phyloP scores from a whole-genome alignment of 2,329 filamentous ascomycete genomes.

The Coniochaeta prunicola region DNA sequence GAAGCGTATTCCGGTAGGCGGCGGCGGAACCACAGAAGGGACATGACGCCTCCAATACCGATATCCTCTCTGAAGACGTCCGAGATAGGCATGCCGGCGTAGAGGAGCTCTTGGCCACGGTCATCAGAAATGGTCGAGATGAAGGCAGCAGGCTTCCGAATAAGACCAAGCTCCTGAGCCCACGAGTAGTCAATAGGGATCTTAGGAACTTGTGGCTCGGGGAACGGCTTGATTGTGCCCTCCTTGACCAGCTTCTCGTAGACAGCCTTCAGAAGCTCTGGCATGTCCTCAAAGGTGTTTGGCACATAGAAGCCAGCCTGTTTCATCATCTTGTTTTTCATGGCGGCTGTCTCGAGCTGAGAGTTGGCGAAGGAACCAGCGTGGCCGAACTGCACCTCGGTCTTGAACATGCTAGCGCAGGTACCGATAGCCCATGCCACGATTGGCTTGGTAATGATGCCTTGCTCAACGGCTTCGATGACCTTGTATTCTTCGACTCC shows the following conservation, averaged over 20 bases:
- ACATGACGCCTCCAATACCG: conserved; percentile 99
- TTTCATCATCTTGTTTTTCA: conserved; percentile 96
- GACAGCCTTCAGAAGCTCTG: conserved; percentile 64
- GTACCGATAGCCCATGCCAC: conserved; percentile 99
- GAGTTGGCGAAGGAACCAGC: conserved; percentile 99
- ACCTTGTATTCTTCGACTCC: conserved; percentile 99
- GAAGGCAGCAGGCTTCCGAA: conserved; percentile 99
- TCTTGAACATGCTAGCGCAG: conserved; percentile 99
- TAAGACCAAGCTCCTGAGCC: conserved; percentile 98
- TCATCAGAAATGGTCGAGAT: conserved; percentile 99
- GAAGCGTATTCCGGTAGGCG: conserved; percentile 92
- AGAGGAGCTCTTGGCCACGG: conserved; percentile 97
- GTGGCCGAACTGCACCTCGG: conserved; percentile 98
- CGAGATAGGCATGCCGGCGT: conserved; percentile 99
- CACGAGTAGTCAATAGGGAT: conserved; percentile 99
- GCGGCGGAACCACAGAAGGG: conserved; percentile 98
- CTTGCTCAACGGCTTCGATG: conserved; percentile 93
- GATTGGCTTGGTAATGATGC: conserved; percentile 94
- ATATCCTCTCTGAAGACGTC: conserved; percentile 99
- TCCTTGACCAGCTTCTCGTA: conserved; percentile 84
- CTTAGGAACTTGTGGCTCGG: conserved; percentile 93
- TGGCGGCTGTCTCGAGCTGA: conserved; percentile 90
- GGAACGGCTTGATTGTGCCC: conserved; percentile 75
- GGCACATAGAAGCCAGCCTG: conserved; percentile 93
- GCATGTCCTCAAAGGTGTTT: conserved; percentile 94